Conservation (phyloP, 441 rosid species). For the Adansonia grandidieri region DNA sequence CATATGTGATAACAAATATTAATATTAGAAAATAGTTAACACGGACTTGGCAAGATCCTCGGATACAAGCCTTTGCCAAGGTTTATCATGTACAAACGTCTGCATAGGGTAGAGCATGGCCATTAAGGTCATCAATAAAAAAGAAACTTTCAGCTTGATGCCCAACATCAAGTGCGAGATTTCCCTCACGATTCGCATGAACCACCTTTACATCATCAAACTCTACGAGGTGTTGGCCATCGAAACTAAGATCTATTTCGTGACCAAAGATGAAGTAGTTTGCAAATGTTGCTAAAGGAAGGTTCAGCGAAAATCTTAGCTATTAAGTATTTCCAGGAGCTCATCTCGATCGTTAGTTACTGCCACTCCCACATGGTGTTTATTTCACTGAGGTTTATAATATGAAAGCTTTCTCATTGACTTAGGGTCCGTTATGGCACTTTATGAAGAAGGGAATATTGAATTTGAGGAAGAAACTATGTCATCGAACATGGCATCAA, state of each 20-base stretch:
- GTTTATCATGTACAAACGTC: constrained; percentile 2
- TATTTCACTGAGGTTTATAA: too few species aligned
- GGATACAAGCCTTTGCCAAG: neutral
- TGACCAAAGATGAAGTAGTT: neutral
- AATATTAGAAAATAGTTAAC: too few species aligned
- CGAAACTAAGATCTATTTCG: neutral
- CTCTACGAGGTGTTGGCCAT: neutral
- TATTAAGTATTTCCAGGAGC: neutral
- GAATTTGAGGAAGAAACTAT: too few species aligned
- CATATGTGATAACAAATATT: too few species aligned
- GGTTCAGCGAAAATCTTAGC: neutral
- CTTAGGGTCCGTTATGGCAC: too few species aligned
- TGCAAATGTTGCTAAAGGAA: neutral
- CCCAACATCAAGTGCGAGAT: neutral
- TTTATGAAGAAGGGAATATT: too few species aligned
- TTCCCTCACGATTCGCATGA: neutral
- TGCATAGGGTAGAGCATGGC: neutral
- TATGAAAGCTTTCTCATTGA: too few species aligned
- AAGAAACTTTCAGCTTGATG: neutral
- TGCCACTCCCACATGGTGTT: neutral
- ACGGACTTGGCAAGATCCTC: neutral
- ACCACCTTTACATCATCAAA: neutral
- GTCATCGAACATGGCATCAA: too few species aligned
- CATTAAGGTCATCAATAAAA: constrained; percentile 1
- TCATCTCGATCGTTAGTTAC: neutral